Base-by-base conservation (phyloP, 129 eudicot genomes). In the Escallonia herrerae region DNA sequence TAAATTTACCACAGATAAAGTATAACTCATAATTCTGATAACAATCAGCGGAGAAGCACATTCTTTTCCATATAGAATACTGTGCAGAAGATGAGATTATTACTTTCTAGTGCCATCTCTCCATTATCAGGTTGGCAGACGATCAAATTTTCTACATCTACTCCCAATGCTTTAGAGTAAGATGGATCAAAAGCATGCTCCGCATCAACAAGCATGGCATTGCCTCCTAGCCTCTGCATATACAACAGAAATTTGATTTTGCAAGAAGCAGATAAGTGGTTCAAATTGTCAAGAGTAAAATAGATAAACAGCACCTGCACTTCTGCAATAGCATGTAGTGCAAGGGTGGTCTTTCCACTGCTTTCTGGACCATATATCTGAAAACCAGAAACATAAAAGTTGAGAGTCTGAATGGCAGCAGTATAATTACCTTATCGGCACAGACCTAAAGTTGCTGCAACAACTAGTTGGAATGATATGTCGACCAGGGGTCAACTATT, bases 121-220 rank as follows among this genome's bases (percentile, higher is more conserved):
- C 99, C 99, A 47, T 89, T 89, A 70, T 93, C 99, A 6, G 99
- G 99, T 75, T 93, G 99, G 72, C 99, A 93, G 49, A 93, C 99
- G 59, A 93, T 93, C 76, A 93, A 70, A 72, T 93, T 93, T 66
- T 93, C 99, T 39, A 93, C 96, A 76, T 93, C 99, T 9, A 93
- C 99, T 68, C 99, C 99, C 61, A 93, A 55, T 70, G 96, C 90
- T 82, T 84, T 93, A 11, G 99, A 93, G 81, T 93, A 93, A 43
- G 99, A 73, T 52, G 99, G 95, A 83, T 93, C 99, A 77, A 93
- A 93, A 38, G 99, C 99, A 76, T 93, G 99, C 71, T 93, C 99
- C 51, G 99, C 99, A 76, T 93, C 99, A 64, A 93, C 99, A 80
- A 93, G 96, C 99, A 93, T 93, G 1, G 99, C 99, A 84, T 86